A percentile compares a stretch with the other conserved stretches of the same genome.
phyloP scores from a whole-genome alignment of 768 basidiomycete species.

The Hygrophoropsis aurantiaca region DNA sequence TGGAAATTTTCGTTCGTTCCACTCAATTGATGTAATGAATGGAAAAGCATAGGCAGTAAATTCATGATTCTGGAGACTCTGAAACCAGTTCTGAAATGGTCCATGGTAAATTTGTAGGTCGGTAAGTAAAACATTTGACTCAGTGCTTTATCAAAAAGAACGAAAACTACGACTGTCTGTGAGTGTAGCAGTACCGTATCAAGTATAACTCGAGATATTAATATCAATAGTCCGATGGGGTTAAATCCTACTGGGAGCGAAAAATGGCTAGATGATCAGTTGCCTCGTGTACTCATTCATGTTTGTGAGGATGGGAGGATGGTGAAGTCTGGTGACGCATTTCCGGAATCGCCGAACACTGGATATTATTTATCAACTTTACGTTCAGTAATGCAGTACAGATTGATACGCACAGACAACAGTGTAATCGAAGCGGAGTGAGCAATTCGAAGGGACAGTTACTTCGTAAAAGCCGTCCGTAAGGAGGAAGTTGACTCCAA shows the following conservation, averaged over 20 bases:
- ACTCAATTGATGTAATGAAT: too few relatives aligned
- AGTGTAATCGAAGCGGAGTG: slow-evolving; percentile 40
- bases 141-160: slow-evolving; percentile 7
- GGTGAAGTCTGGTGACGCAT: slow-evolving; percentile 27
- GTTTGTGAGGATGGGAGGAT: slow-evolving; percentile 15
- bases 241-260: too few relatives aligned
- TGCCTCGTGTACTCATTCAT: too few relatives aligned
- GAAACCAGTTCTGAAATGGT: slow-evolving; percentile 7
- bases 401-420: slow-evolving; percentile 40
- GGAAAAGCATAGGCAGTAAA: too few relatives aligned
- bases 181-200: too few relatives aligned
- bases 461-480: slow-evolving; percentile 37
- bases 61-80: too few relatives aligned
- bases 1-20: too few relatives aligned
- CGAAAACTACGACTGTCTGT: not conserved
- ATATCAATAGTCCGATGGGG: too few relatives aligned
- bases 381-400: not conserved
- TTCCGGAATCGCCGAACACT: slow-evolving; percentile 52
- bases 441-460: slow-evolving; percentile 36
- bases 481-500: slow-evolving; percentile 42
- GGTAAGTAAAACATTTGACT: slow-evolving; percentile 1
- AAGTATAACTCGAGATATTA: too few relatives aligned
- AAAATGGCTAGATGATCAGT: too few relatives aligned
- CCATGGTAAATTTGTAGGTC: slow-evolving; percentile 12
- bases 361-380: slow-evolving; percentile 2